Percentiles rank a stretch among this genome's conserved stretches.
These are phyloP conservation scores for Alternaria triticimaculans DNA, from an alignment of 2,329 filamentous ascomycete genomes.

Conservation along the genomic window DNA sequence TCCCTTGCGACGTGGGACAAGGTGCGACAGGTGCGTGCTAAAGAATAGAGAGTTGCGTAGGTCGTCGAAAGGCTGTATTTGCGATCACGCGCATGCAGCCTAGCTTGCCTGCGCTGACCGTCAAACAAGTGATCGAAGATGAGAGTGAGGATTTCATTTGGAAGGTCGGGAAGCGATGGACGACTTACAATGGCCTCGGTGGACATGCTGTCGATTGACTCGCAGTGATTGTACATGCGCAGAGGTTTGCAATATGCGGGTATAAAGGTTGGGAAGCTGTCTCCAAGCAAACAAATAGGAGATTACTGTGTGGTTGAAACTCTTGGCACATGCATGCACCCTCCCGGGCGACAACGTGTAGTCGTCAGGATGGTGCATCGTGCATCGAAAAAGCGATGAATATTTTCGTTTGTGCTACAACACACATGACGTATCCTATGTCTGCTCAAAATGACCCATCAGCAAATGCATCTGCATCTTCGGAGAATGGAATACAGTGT, in stretches of 20 bases:
- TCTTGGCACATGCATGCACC: not conserved
- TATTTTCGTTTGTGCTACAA: no score
- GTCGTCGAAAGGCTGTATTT: not conserved
- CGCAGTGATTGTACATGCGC: not conserved
- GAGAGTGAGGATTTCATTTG: not conserved
- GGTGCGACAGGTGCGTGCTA: not conserved
- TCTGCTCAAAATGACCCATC: no score
- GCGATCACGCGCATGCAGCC: not conserved
- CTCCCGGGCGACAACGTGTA: not conserved
- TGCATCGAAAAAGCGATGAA: no score
- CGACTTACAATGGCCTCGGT: not conserved
- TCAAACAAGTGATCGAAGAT: not conserved
- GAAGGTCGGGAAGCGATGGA: not conserved
- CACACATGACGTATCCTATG: no score
- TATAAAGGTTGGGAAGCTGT: not conserved
- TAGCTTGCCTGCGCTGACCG: not conserved
- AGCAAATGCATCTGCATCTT: not conserved
- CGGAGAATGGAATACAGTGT: not conserved
- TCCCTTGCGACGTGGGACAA: not conserved
- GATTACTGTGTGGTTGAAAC: not conserved
- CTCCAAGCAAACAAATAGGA: not conserved
- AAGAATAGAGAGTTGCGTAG: not conserved
- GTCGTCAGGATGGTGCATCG: no score
- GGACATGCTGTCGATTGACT: not conserved
- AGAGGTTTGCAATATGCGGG: not conserved